Conservation (phyloP, 2,329 filamentous ascomycete species). For the Pseudopyrenochaeta lycopersici region DNA sequence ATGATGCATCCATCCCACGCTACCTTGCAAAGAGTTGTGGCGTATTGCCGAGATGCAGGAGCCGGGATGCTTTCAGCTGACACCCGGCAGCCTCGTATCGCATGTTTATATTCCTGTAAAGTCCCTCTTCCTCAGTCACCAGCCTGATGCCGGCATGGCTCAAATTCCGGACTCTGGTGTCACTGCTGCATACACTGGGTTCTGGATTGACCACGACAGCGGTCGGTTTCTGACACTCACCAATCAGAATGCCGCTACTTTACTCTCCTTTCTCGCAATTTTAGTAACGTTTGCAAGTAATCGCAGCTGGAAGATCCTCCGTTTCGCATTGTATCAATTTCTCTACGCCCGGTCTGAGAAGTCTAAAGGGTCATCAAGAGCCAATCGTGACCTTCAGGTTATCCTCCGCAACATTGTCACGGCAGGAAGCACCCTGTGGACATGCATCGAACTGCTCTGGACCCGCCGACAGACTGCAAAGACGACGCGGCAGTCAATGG, state of each 20-base stretch:
- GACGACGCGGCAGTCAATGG: not conserved
- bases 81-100: not conserved
- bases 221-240: not conserved
- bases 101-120: no score
- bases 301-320: constrained; percentile 1
- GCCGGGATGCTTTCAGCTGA: no score
- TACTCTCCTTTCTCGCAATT: constrained; percentile 1
- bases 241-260: not conserved
- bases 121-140: not conserved
- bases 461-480: not conserved
- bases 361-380: not conserved
- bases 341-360: not conserved
- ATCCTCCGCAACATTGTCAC: constrained; percentile 4
- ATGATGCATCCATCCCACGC: no score
- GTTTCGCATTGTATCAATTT: not conserved
- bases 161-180: not conserved
- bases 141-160: not conserved
- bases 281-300: constrained; percentile 2
- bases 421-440: constrained; percentile 1
- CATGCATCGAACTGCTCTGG: not conserved
- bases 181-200: constrained; percentile 1
- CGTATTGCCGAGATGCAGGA: constrained; percentile 1
- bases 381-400: not conserved
- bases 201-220: constrained; percentile 2
- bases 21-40: not conserved